Base-by-base conservation (phyloP, 2,329 filamentous ascomycete species). In the Onygenales sp. region DNA sequence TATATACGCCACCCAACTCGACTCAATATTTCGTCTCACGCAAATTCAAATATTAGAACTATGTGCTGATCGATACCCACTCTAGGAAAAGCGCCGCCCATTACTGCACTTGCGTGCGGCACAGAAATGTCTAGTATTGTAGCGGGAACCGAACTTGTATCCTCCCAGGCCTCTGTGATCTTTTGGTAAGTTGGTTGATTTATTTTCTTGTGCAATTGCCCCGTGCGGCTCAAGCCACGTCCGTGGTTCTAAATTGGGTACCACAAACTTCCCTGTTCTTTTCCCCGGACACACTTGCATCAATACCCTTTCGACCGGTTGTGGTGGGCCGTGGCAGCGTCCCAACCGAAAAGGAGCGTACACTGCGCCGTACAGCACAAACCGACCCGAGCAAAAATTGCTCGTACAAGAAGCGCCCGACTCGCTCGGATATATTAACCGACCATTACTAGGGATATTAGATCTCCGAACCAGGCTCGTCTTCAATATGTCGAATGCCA, bases 131-230 rank as follows among this genome's bases (percentile, higher is more conserved):
- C 77, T 55, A 72, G 72, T 46, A 63, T 83, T 43, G 80, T 77
- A 49, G 75, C 77, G 7, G 81, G 80, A 2, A 80, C 78, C 1
- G 81, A 84, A 60, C 70, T 79, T 14, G 70, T 64, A 21, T 69
- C 70, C 14, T 69, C 65, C 3, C 71, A 73, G 56, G 72, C 72
- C 5, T 60, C 69, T 46, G 69, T 75, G 44, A 60, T 66, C 46
- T 67, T 74, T 56, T 75, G 72, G 72, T 75, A 70, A 50, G 71
- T 69, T 33, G 59, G 68, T 65, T 64, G 14, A 43, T 33, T 50
- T n/a, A 36, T 43, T 33, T 17, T 32, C 32, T 17, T 31, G 17
- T 27, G 13, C 42, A 3, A 31, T 38, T 17, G 32, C 36, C 44
- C 32, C 32, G 32, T 14, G 44, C 36, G 45, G 33, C 45, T 39